These are phyloP conservation scores for Bipolaris victoriae DNA, from an alignment of 2,329 filamentous ascomycete species.

Conservation along the genomic window DNA sequence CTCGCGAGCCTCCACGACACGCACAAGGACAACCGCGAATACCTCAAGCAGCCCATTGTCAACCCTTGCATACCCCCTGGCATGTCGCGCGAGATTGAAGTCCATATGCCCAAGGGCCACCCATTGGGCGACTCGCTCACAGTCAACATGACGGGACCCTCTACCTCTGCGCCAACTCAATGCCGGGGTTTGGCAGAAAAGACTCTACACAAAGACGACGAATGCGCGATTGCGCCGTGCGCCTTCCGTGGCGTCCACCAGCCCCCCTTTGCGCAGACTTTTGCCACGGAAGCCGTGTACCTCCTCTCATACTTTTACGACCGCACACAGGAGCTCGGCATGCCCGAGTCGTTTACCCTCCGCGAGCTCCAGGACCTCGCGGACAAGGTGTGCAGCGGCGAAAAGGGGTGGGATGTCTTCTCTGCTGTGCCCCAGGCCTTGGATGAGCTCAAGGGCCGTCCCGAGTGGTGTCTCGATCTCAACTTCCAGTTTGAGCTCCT, in stretches of 20 bases:
- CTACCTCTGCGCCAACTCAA: slow-evolving; percentile 76
- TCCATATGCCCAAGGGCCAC: slow-evolving; percentile 72
- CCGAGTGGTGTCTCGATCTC: slow-evolving; percentile 91
- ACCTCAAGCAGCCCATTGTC: slow-evolving; percentile 72
- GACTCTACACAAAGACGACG: slow-evolving; percentile 84
- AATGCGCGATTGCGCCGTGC: slow-evolving; percentile 86
- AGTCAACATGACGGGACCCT: slow-evolving; percentile 88
- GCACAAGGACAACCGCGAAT: slow-evolving; percentile 63
- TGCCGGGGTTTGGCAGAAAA: slow-evolving; percentile 90
- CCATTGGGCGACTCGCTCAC: slow-evolving; percentile 67
- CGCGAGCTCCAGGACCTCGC: slow-evolving; percentile 87
- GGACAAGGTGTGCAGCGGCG: slow-evolving; percentile 81
- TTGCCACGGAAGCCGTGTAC: slow-evolving; percentile 87
- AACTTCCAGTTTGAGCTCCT: slow-evolving; percentile 95
- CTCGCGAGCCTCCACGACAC: slow-evolving; percentile 72
- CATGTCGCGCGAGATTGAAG: slow-evolving; percentile 73
- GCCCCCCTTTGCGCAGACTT: slow-evolving; percentile 89
- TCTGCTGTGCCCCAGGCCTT: slow-evolving; percentile 76
- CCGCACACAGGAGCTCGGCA: slow-evolving; percentile 88
- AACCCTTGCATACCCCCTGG: slow-evolving; percentile 89
- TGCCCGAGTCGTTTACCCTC: slow-evolving; percentile 97
- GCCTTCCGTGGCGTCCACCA: slow-evolving; percentile 98
- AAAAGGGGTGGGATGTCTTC: slow-evolving; percentile 80
- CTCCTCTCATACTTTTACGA: slow-evolving; percentile 99
- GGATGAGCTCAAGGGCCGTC: slow-evolving; percentile 77